Percentiles rank a stretch among this genome's conserved stretches.
These are phyloP conservation scores for Mucor indicus DNA, from an alignment of 371 early-diverging fungal genomes.

Conservation along the genomic window DNA sequence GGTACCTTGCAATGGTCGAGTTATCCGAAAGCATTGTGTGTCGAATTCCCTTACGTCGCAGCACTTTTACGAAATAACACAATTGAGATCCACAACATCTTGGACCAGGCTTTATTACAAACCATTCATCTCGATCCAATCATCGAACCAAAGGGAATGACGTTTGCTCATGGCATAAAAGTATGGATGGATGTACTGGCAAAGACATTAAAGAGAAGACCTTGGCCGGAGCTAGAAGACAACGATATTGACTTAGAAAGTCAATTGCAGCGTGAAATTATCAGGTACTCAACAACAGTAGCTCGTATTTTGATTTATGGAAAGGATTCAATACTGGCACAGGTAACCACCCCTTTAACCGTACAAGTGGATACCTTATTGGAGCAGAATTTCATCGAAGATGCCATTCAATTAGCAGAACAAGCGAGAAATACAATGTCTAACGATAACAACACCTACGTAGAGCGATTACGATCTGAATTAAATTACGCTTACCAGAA, in stretches of 20 bases:
- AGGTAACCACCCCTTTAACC: conserved; percentile 60
- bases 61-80: conserved; percentile 67
- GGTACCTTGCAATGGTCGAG: conserved; percentile 79
- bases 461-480: conserved; percentile 48
- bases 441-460: conserved; percentile 32
- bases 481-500: conserved; percentile 64
- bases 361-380: conserved; percentile 57
- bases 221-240: conserved; percentile 39
- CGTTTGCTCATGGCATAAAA: conserved; percentile 50
- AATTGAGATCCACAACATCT: conserved; percentile 75
- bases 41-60: conserved; percentile 76
- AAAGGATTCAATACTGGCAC: conserved; percentile 59
- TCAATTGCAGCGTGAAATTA: conserved; percentile 27
- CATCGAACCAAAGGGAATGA: conserved; percentile 48
- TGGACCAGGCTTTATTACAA: conserved; percentile 65
- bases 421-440: conserved; percentile 46
- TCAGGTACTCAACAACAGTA: conserved; percentile 46
- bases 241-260: conserved; percentile 30
- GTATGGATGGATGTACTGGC: conserved; percentile 45
- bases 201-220: conserved; percentile 25
- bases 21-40: conserved; percentile 66
- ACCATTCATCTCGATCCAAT: conserved; percentile 48
- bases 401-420: conserved; percentile 57
- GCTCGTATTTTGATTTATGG: conserved; percentile 64
- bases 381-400: conserved; percentile 48